Evolutionary conservation across 2,329 filamentous ascomycete species (phyloP).

Genomic region (Xylariaceae sp.): DNA sequence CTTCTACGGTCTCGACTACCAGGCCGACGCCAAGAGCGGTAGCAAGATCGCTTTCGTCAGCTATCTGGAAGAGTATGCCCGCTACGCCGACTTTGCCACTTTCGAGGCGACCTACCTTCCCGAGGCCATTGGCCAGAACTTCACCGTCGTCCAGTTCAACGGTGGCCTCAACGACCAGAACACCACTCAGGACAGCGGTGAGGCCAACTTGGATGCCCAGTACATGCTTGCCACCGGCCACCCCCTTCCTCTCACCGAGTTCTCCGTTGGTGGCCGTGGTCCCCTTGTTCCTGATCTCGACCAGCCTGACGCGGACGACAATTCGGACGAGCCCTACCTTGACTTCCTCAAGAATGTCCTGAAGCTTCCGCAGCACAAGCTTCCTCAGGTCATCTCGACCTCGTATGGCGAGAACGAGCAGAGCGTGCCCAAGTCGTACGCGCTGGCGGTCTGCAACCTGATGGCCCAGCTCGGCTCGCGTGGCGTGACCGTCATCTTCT

Average conservation of each 20-base stretch:
- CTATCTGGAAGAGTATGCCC: conserved; percentile 20
- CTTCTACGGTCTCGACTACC: conserved; percentile 17
- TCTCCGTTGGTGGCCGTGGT: conserved; percentile 16
- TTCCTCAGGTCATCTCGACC: conserved; percentile 57
- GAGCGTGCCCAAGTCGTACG: conserved; percentile 53
- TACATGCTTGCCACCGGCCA: conserved; percentile 16
- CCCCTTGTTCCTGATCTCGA: conserved; percentile 18
- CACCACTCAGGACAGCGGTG: conserved; percentile 11
- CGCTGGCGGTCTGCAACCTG: conserved; percentile 51
- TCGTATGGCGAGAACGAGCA: conserved; percentile 67
- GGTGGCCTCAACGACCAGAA: conserved; percentile 18
- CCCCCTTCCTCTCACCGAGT: conserved; percentile 20
- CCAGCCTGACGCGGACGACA: conserved; percentile 25
- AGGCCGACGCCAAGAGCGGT: conserved; percentile 15
- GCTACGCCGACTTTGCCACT: conserved; percentile 13
- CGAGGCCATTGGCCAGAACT: conserved; percentile 14
- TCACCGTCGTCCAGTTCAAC: conserved; percentile 15
- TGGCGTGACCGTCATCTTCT: conserved; percentile 57
- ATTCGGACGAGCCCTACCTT: conserved; percentile 63
- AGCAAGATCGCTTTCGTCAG: conserved; percentile 19
- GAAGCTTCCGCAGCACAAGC: conserved; percentile 40
- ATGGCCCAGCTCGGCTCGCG: conserved; percentile 59
- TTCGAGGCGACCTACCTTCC: conserved; percentile 17
- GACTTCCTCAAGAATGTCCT: conserved; percentile 58
- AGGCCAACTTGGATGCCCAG: conserved; percentile 19